phyloP scores from a whole-genome alignment of 768 basidiomycete genomes.

The Auriscalpium orientale region DNA sequence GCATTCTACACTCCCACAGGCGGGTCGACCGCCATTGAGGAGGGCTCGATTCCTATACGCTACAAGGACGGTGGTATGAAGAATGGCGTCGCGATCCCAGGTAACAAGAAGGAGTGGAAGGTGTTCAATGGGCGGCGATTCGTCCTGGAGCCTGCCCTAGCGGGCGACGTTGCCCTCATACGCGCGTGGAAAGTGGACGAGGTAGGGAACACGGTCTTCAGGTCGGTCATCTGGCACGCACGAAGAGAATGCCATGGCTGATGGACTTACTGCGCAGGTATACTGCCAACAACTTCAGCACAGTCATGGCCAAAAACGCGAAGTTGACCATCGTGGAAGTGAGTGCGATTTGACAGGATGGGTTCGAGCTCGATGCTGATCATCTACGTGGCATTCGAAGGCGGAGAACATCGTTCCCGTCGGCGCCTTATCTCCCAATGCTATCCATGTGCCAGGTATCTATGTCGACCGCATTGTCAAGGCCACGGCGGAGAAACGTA shows the following conservation, averaged over 20 bases:
- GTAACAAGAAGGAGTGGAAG: slow-evolving; percentile 68
- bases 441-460: slow-evolving; percentile 77
- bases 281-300: slow-evolving; percentile 81
- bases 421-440: slow-evolving; percentile 73
- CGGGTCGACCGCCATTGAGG: slow-evolving; percentile 74
- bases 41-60: slow-evolving; percentile 69
- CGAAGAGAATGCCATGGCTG: not conserved
- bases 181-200: slow-evolving; percentile 92
- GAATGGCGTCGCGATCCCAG: slow-evolving; percentile 62
- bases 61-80: slow-evolving; percentile 72
- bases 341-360: not conserved
- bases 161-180: slow-evolving; percentile 79
- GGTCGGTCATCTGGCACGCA: slow-evolving; percentile 34
- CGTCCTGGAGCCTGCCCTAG: slow-evolving; percentile 73
- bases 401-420: slow-evolving; percentile 86
- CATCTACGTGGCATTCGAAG: slow-evolving; percentile 29
- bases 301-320: slow-evolving; percentile 84
- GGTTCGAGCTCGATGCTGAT: not conserved
- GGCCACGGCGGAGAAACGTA: slow-evolving; percentile 66
- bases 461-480: slow-evolving; percentile 86
- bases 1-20: slow-evolving; percentile 94
- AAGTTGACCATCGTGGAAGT: slow-evolving; percentile 88
- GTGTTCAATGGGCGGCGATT: slow-evolving; percentile 76
- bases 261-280: slow-evolving; percentile 39
- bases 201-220: slow-evolving; percentile 84